These are phyloP conservation scores for Quambalaria eucalypti DNA, from an alignment of 1,284 basidiomycete species.

Conservation along the genomic window DNA sequence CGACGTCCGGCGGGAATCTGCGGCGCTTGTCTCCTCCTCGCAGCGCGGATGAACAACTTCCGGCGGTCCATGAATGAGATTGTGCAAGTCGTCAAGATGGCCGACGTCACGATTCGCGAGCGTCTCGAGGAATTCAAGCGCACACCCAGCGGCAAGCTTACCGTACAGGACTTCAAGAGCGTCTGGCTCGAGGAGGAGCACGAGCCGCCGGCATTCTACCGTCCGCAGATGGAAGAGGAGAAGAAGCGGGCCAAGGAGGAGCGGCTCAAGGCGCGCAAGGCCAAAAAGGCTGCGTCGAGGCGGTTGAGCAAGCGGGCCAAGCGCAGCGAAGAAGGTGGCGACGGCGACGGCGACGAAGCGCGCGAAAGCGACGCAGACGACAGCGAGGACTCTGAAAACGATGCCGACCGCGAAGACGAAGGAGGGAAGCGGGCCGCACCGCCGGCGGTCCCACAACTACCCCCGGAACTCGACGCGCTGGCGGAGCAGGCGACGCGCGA, in stretches of 20 bases:
- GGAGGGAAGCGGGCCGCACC: not conserved
- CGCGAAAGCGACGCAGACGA: too few species aligned
- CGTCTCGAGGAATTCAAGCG: constrained; percentile 90
- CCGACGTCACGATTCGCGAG: constrained; percentile 84
- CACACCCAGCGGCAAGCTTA: constrained; percentile 75
- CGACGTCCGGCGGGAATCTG: constrained; percentile 93
- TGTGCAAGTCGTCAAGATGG: constrained; percentile 89
- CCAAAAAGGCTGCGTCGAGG: constrained; percentile 11
- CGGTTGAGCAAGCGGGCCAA: constrained; percentile 2
- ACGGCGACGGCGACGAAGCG: too few species aligned
- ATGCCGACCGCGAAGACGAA: constrained; percentile 2
- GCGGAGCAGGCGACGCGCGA: constrained; percentile 35
- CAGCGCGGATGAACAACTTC: constrained; percentile 97
- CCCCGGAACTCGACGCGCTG: constrained; percentile 24
- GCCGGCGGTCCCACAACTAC: constrained; percentile 9
- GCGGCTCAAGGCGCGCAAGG: constrained; percentile 4
- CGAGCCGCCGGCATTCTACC: constrained; percentile 65
- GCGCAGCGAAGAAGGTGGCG: too few species aligned
- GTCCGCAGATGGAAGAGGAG: constrained; percentile 58
- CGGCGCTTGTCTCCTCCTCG: constrained; percentile 85
- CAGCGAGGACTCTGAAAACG: too few species aligned
- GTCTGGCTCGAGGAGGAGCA: constrained; percentile 85
- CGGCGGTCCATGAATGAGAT: constrained; percentile 85
- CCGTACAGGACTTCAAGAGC: constrained; percentile 80
- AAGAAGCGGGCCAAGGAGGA: constrained; percentile 36